A percentile compares a stretch with the other conserved stretches of the same genome.
These are phyloP conservation scores for Colletotrichum gloeosporioides DNA, from an alignment of 2,329 filamentous ascomycete genomes.

Conservation along the genomic window DNA sequence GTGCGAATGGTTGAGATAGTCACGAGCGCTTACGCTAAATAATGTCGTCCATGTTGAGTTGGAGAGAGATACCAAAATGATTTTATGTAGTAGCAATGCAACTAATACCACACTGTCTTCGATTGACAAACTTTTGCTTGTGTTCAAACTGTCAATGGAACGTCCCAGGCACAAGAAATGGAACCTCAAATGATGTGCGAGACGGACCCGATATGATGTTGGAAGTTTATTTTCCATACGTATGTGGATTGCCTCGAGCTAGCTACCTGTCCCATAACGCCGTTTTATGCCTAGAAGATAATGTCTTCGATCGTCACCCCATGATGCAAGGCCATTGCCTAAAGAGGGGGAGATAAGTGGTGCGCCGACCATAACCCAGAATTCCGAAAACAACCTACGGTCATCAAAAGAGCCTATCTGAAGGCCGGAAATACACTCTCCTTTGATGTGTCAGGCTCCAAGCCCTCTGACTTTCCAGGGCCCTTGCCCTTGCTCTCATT, in stretches of 20 bases:
- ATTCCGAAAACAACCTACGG: not conserved
- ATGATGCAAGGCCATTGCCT: not conserved
- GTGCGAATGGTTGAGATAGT: not conserved
- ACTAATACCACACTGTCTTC: not conserved
- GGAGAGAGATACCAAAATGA: not conserved
- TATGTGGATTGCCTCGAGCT: not conserved
- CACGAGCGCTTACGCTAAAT: not conserved
- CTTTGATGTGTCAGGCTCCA: not conserved
- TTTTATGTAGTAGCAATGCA: fast-evolving
- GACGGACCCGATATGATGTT: not conserved
- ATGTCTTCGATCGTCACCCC: not conserved
- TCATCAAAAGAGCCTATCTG: not conserved
- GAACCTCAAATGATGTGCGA: not conserved
- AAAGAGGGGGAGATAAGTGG: not conserved
- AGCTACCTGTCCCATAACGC: not conserved
- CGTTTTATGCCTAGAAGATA: not conserved
- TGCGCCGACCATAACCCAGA: not conserved
- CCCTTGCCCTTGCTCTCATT: constrained; percentile 5
- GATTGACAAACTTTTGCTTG: not conserved
- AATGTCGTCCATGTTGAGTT: not conserved
- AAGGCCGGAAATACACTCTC: not conserved
- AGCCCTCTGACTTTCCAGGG: not conserved
- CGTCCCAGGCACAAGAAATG: not conserved
- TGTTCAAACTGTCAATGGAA: not conserved
- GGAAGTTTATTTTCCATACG: fast-evolving